phyloP scores from a whole-genome alignment of 2,329 filamentous ascomycete genomes.

The Phaeosphaeria sp. region DNA sequence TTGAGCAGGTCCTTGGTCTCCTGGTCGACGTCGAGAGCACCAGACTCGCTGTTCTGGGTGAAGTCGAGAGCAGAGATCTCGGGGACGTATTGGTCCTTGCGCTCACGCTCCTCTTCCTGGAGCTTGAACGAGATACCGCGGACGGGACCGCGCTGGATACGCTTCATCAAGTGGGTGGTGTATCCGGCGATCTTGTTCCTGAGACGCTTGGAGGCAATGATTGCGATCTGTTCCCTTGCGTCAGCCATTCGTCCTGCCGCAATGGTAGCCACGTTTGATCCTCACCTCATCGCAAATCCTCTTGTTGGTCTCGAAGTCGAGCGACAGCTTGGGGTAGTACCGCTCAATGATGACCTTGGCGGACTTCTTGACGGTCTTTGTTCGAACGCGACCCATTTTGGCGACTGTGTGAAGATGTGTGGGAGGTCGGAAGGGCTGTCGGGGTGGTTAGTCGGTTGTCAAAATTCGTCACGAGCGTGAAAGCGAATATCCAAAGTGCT shows the following conservation, averaged over 20 bases:
- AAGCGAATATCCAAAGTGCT: conserved; percentile 14
- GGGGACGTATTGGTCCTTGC: conserved; percentile 99
- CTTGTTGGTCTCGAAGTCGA: conserved; percentile 99
- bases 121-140: conserved; percentile 99
- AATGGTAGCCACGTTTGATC: conserved; percentile 49
- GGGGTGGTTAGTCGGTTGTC: conserved; percentile 35
- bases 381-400: conserved; percentile 64
- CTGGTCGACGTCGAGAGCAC: conserved; percentile 91
- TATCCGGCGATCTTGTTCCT: conserved; percentile 95
- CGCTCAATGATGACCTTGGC: conserved; percentile 99
- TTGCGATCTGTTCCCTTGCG: conserved; percentile 75
- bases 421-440: conserved; percentile 32
- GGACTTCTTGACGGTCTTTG: conserved; percentile 78
- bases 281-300: conserved; percentile 89
- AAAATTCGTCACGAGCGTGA: conserved; percentile 3
- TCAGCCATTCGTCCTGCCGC: conserved; percentile 50
- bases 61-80: conserved; percentile 99
- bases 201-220: conserved; percentile 98
- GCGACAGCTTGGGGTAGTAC: conserved; percentile 86
- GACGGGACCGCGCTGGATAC: conserved; percentile 98
- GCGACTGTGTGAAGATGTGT: conserved; percentile 37
- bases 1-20: conserved; percentile 99
- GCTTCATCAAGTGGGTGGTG: conserved; percentile 93
- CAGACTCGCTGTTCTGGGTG: conserved; percentile 89
- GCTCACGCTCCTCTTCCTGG: conserved; percentile 99